Percentiles rank a stretch among this genome's conserved stretches.
Evolutionary conservation across 768 basidiomycete genomes (phyloP).

Genomic region (Tremella mesenterica): DNA sequence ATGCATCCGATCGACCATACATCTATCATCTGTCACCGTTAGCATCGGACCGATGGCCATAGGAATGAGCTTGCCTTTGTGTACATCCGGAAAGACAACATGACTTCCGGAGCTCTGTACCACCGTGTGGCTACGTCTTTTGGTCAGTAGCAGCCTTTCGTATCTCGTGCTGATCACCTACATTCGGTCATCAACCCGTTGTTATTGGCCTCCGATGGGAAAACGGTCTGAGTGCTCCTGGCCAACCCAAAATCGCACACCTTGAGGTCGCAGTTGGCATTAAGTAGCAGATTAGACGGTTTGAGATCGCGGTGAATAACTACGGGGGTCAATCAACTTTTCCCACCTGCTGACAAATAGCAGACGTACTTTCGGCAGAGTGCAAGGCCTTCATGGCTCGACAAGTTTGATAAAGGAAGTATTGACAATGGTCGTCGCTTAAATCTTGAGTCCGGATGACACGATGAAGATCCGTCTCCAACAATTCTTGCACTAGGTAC

Average conservation of each 20-base stretch:
- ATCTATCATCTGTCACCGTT: slow-evolving; percentile 33
- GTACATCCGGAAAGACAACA: slow-evolving; percentile 98
- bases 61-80: slow-evolving; percentile 56
- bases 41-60: not conserved
- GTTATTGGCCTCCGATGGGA: slow-evolving; percentile 15
- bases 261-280: slow-evolving; percentile 48
- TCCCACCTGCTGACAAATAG: not conserved
- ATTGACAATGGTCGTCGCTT: slow-evolving; percentile 89
- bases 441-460: slow-evolving; percentile 92
- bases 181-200: slow-evolving; percentile 45
- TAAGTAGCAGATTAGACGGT: slow-evolving; percentile 46
- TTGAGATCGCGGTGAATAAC: slow-evolving; percentile 55
- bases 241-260: slow-evolving; percentile 85
- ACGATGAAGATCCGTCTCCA: slow-evolving; percentile 95
- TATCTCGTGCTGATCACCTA: slow-evolving; percentile 4
- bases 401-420: slow-evolving; percentile 81
- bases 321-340: slow-evolving; percentile 8
- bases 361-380: slow-evolving; percentile 59
- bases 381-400: slow-evolving; percentile 93
- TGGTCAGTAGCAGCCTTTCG: slow-evolving; percentile 4
- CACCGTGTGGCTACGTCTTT: slow-evolving; percentile 79
- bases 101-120: slow-evolving; percentile 98
- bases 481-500: slow-evolving; percentile 70
- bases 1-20: slow-evolving; percentile 48
- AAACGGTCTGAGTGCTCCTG: slow-evolving; percentile 45